Evolutionary conservation across 1,284 basidiomycete genomes (phyloP), one percentile per base, ranked within the genome.

Genomic region (Ustilago lituana): DNA sequence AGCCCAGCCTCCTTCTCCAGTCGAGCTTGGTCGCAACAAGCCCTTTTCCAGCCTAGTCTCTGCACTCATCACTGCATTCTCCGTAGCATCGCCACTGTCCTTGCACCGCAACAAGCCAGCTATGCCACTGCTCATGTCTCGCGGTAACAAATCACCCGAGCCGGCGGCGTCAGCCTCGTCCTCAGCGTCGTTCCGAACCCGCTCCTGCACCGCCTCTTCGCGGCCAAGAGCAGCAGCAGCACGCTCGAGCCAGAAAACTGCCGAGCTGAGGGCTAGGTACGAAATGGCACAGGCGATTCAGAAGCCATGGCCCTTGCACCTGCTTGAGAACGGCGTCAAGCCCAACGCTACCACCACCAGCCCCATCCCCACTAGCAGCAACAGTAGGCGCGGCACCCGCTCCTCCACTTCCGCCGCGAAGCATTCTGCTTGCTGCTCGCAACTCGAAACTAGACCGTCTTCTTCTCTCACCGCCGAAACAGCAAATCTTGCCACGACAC

Each of bases 221-320:
- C n/a, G n/a, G n/a, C n/a, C n/a, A n/a, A n/a, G n/a, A n/a, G n/a
- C n/a, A n/a, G n/a, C n/a, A n/a, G n/a, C n/a, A n/a, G n/a, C n/a
- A n/a, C n/a, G n/a, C n/a, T n/a, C n/a, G n/a, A n/a, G n/a, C n/a
- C n/a, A n/a, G n/a, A n/a, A n/a, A n/a, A n/a, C n/a, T n/a, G 41
- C 56, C 15, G 66, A 69, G 43, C 35, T 69, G 8, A 50, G 60
- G 2, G 66, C 66, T 4, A 35, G 66, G 17, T 69, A 63, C 44
- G 66, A 69, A 35, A 69, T 69, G 66, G 66, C 66, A 9, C 66
- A 69, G 41, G 66, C 66, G 20, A 63, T 69, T 9, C 66, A 69
- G 26, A 69, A 69, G 45, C 66, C 66, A 2, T 69, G 66, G 66
- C 66, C 66, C 2, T 19, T 69, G 17, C 66, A 69, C 22, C 29